Evolutionary conservation across 2,329 filamentous ascomycete species (phyloP), one percentile per base, ranked within the genome.

Genomic region (Fusarium siculi): DNA sequence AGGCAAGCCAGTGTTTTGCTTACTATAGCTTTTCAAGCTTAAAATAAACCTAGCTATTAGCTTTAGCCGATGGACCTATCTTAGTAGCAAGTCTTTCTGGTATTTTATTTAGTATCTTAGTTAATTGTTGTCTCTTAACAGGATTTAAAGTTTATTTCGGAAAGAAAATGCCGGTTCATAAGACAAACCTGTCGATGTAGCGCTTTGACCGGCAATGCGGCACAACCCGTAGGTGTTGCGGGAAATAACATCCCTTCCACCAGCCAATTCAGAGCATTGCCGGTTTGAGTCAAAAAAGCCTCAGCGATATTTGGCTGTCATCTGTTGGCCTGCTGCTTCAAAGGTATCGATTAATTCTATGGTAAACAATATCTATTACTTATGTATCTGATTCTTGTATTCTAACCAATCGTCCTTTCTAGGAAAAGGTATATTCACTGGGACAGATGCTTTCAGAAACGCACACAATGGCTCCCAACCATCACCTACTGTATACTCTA

Each of bases 101-200:
- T 25, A 25, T 25, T 25, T 25, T 25, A 25, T 6, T 25, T 40
- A 12, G 19, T 12, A 12, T 32, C 30, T 12, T 32, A 12, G 11
- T 9, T 8, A 40, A 12, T 21, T 21, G 3, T 11, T 16, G 2
- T 40, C 11, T 3, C 37, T 40, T 39, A 1, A 21, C 19, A 21
- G 8, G 12, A 23, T 23, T 44, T 43, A 12, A 6, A 47, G 12
- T 34, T 32, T 25, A 14, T 21, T 1, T 47, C 54, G 54, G 30
- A 36, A 9, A 1, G 8, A 18, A 25, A 11, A 8, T 57, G 54
- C 54, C 52, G 52, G 28, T 2, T 23, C 18, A 10, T 42, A 37
- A 23, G 7, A 0, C 1, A 12, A 36, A 18, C 34, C 12, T 36
- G 14, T 8, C 23, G n/a, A 36, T 3, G 0, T 3, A 1, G 2